Evolutionary conservation across 805 yeast genomes (phyloP), one percentile per base, ranked within the genome.

Genomic region (Torulaspora gathmanii): DNA sequence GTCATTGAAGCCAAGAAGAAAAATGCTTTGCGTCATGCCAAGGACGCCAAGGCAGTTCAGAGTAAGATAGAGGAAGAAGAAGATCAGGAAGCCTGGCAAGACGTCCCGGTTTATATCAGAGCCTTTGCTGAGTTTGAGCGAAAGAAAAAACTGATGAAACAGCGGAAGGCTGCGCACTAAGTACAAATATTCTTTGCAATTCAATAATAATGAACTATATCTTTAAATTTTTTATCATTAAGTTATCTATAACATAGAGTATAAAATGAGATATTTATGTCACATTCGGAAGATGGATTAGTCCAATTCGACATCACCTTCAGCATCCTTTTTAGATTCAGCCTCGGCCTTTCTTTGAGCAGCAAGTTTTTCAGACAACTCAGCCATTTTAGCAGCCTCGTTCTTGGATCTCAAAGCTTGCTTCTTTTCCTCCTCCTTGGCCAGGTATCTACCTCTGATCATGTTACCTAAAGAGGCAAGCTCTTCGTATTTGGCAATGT

Each of bases 401-500:
- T 82, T 82, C 72, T 87, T 86, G 56, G 88, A 79, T 73, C 86
- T 83, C 62, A 76, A 70, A 60, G 93, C 87, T 72, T 89, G 95
- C 71, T 83, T 84, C 77, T 86, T 86, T 73, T 93, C 97, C 75
- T 93, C 96, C 70, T 90, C 87, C 72, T 91, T 88, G 53, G 90
- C 86, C 59, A 83, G 73, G 76, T 87, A 93, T 75, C 99, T 83
- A 63, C 96, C 98, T 74, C 83, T 86, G 72, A 93, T 88, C 57
- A 93, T 74, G 78, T 93, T 91, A 70, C 99, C 99, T 58, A 83
- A 75, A 34, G 95, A 79, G 37, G 96, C 95, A 64, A 93, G 82
- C 72, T 93, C 99, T 74, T 93, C 98, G 73, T 89, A 89, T 73
- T 86, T 90, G 64, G 99, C 98, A 71, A 95, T 83, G 78, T 91